phyloP scores from a whole-genome alignment of 177 flowering plant species.

The Vitis hybrid region DNA sequence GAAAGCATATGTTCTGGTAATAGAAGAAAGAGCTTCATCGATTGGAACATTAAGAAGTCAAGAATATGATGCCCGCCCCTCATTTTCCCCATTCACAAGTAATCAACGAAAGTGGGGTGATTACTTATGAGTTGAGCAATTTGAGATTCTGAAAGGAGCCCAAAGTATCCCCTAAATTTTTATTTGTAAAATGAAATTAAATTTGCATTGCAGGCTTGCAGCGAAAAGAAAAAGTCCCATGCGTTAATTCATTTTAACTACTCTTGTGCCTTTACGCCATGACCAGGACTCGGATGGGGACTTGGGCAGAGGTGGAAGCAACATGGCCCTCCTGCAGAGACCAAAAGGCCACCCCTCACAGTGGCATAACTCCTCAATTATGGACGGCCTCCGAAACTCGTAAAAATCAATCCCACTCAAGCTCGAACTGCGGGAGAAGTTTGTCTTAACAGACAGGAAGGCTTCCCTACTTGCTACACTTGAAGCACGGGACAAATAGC shows the following conservation, averaged over 20 bases:
- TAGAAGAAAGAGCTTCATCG: no score
- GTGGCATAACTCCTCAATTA: conserved; percentile 52
- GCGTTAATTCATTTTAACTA: conserved; percentile 9
- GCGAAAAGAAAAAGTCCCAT: not conserved
- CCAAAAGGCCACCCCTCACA: conserved; percentile 96
- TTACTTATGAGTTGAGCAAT: no score
- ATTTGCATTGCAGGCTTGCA: no score
- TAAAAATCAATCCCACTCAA: conserved; percentile 29
- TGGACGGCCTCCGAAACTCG: conserved; percentile 31
- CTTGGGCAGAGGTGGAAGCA: conserved; percentile 85
- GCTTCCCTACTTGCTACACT: conserved; percentile 37
- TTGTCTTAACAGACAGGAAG: conserved; percentile 43
- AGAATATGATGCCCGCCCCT: no score
- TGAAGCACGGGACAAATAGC: conserved; percentile 46
- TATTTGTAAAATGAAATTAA: not conserved
- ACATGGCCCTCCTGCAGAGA: conserved; percentile 52
- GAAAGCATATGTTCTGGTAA: no score
- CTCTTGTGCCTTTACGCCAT: conserved; percentile 46
- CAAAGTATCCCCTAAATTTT: not conserved
- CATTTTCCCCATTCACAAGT: no score
- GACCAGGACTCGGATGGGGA: conserved; percentile 87
- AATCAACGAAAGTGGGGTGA: no score
- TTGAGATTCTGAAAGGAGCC: no score
- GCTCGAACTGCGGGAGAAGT: conserved; percentile 51
- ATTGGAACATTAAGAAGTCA: no score